Evolutionary conservation across 2,329 filamentous ascomycete species (phyloP).

Genomic region (Aquanectria penicillioides): DNA sequence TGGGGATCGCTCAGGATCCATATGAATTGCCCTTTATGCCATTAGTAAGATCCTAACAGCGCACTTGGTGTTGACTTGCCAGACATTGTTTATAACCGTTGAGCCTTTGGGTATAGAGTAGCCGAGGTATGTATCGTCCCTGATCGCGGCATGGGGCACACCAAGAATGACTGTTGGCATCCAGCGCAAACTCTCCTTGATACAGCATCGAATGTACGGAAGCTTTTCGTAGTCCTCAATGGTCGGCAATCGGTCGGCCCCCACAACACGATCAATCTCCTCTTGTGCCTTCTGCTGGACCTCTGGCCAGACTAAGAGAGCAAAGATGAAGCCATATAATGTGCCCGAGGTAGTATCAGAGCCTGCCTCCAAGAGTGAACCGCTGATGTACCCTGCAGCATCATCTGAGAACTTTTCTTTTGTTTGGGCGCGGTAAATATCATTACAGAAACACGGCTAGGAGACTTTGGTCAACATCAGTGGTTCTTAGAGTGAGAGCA

Average conservation of each 20-base stretch:
- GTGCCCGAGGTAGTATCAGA: conserved; percentile 45
- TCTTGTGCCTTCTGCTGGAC: conserved; percentile 54
- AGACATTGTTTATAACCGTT: conserved; percentile 37
- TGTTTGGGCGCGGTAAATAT: conserved; percentile 26
- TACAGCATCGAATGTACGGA: conserved; percentile 51
- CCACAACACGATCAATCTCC: conserved; percentile 57
- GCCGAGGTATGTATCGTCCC: conserved; percentile 37
- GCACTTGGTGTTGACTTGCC: conserved; percentile 11
- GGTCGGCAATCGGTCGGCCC: conserved; percentile 52
- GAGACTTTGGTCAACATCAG: background rate
- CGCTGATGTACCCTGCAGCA: conserved; percentile 32
- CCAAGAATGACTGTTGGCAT: conserved; percentile 44
- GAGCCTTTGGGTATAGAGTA: conserved; percentile 43
- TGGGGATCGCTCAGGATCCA: conserved; percentile 74
- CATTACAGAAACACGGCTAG: conserved; percentile 35
- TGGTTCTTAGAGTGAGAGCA: background rate
- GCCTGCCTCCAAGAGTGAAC: conserved; percentile 41
- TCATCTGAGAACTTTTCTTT: conserved; percentile 31
- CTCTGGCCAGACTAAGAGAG: conserved; percentile 55
- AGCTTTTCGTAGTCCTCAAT: conserved; percentile 55
- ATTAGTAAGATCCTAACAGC: background rate
- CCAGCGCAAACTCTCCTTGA: conserved; percentile 48
- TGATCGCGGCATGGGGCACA: conserved; percentile 50
- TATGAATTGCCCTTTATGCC: conserved; percentile 54
- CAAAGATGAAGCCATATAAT: conserved; percentile 51